phyloP scores from a whole-genome alignment of 768 basidiomycete genomes.

The Suillus spraguei region DNA sequence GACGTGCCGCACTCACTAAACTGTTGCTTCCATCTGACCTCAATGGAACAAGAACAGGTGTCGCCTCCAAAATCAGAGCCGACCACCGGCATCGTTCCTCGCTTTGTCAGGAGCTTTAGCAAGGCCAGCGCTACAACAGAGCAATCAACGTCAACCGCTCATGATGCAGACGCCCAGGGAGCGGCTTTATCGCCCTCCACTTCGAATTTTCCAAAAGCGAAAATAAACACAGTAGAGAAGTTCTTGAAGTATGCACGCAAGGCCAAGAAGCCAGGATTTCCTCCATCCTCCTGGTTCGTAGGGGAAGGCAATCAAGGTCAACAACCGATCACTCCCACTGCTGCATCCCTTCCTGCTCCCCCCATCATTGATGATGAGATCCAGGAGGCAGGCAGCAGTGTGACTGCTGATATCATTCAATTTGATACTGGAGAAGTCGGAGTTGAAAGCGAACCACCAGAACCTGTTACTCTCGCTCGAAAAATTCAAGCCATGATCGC shows the following conservation, averaged over 20 bases:
- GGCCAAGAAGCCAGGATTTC: constrained; percentile 14
- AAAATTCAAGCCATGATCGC: constrained; percentile 56
- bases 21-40: background rate
- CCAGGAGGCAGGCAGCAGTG: constrained; percentile 10
- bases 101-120: constrained; percentile 23
- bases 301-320: constrained; percentile 11
- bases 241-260: constrained; percentile 23
- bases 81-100: constrained; percentile 12
- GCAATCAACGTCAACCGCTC: constrained; percentile 13
- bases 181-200: constrained; percentile 2
- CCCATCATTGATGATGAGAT: constrained; percentile 10
- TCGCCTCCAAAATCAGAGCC: constrained; percentile 5
- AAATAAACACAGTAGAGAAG: constrained; percentile 16
- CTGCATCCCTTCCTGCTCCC: constrained; percentile 14
- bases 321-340: constrained; percentile 8
- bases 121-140: constrained; percentile 22
- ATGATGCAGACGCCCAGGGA: constrained; percentile 9
- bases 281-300: constrained; percentile 21
- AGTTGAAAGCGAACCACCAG: constrained; percentile 31
- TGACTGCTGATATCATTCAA: background rate
- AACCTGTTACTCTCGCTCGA: constrained; percentile 48
- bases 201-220: constrained; percentile 21
- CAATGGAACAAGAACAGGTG: constrained; percentile 14
- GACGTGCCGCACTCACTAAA: background rate
- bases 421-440: constrained; percentile 3